Evolutionary conservation across 2,329 filamentous ascomycete genomes (phyloP).

Genomic region (Colletotrichum tanaceti): DNA sequence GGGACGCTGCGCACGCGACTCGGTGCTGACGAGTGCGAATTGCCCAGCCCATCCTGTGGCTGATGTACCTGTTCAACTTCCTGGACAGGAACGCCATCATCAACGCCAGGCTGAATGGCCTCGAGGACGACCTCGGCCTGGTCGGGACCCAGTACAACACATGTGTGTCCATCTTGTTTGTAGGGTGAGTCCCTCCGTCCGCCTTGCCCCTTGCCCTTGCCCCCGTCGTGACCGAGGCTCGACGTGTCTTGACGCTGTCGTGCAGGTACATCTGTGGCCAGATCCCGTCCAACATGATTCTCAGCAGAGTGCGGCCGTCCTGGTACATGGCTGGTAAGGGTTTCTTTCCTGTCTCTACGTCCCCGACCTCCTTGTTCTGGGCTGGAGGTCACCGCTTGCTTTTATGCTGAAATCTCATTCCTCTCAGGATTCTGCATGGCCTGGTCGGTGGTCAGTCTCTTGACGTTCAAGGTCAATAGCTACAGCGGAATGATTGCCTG

Average conservation of each 20-base stretch:
- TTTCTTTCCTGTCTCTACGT: too few species aligned
- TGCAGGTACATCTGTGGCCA: conserved; percentile 23
- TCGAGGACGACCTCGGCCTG: conserved; percentile 64
- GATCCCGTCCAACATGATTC: conserved; percentile 27
- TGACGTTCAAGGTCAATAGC: conserved; percentile 55
- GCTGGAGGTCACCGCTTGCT: too few species aligned
- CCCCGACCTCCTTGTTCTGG: too few species aligned
- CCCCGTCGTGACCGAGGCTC: not conserved
- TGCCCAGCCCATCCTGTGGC: conserved; percentile 52
- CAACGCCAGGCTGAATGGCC: conserved; percentile 63
- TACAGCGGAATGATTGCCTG: conserved; percentile 53
- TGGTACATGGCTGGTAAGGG: conserved; percentile 29
- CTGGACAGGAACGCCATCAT: conserved; percentile 67
- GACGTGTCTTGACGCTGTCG: not conserved
- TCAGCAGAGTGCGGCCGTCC: conserved; percentile 29
- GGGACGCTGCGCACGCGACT: not conserved
- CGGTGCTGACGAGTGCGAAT: not conserved
- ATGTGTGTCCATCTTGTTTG: conserved; percentile 50
- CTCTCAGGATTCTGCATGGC: conserved; percentile 38
- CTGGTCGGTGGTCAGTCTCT: conserved; percentile 55
- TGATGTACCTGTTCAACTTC: conserved; percentile 47
- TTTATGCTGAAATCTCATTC: too few species aligned
- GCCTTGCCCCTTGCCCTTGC: too few species aligned
- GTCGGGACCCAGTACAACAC: conserved; percentile 52
- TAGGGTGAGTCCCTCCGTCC: conserved; percentile 44